Evolutionary conservation across 78 protist species (phyloP), one percentile per base, ranked within the genome.

Genomic region (Dictyostelium firmibasis): DNA sequence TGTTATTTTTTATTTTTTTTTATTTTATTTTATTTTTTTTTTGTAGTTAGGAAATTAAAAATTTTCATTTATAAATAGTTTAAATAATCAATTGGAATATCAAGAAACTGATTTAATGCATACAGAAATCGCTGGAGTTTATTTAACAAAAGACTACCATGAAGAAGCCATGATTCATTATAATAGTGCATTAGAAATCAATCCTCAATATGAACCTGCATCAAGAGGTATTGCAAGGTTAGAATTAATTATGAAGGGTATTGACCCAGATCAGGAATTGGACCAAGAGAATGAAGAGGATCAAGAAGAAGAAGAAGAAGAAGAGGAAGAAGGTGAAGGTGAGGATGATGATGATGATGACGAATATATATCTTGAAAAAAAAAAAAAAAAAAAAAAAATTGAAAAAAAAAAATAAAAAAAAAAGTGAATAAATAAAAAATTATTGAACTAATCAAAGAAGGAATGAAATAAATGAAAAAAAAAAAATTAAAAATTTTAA

Each of bases 31-130:
- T n/a, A n/a, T n/a, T n/a, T n/a, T n/a, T n/a, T n/a, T n/a, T n/a
- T n/a, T n/a, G n/a, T n/a, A n/a, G n/a, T n/a, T n/a, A n/a, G n/a
- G n/a, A n/a, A n/a, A n/a, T n/a, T n/a, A n/a, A n/a, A n/a, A n/a
- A n/a, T n/a, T n/a, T n/a, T n/a, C n/a, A n/a, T n/a, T n/a, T n/a
- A n/a, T n/a, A n/a, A n/a, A n/a, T n/a, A 62, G 72, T n/a, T 62
- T 88, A 43, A 67, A 81, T 5, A 88, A 44, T 41, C 94, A 88
- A 47, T 88, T 88, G 11, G 94, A 88, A 7, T 81, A 69, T 50
- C 94, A 88, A 81, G 94, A 88, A 76, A 88, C 94, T 29, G 94
- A 88, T 81, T 81, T 88, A 29, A 88, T 88, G 94, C 94, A 88
- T 27, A 88, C 94, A 11, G 94, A 88, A 11, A 88, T 88, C 35